Evolutionary conservation across 441 rosid species (phyloP), one percentile per base, ranked within the genome.

Genomic region (Lagerstroemia fauriei): DNA sequence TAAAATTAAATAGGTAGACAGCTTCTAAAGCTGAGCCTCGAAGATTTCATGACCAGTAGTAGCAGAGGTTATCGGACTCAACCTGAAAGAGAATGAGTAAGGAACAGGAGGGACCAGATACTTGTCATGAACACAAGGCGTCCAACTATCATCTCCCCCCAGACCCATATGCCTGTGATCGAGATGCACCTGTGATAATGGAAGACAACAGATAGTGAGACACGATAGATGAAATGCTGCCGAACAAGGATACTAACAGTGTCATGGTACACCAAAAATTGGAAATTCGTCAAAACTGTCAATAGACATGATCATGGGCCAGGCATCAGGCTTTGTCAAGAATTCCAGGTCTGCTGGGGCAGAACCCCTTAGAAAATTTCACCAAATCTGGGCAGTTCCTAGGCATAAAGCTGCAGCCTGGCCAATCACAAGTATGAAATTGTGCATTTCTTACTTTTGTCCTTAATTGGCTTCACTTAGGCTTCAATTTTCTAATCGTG

Each of bases 91-190:
- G 59, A 53, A 53, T 53, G 97, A 91, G 85, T 92, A 92, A n/a
- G 94, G 91, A 78, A 87, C 88, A 0, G 98, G 90, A 44, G 97
- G 93, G 88, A 96, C 83, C 84, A 95, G 88, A 86, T 91, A 92
- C 79, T 95, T 90, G 29, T 93, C 91, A 12, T 96, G 97, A 78
- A 92, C 93, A 77, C 91, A 83, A 0, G 97, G 98, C 1, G 94
- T 86, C 99, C 99, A 96, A 86, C 99, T 96, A 90, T 94, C 99
- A 53, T 96, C 99, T 83, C 99, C 98, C 8, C 92, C 59, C 24
- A 95, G 16, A 3, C 99, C 99, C 98, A 95, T 96, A 87, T 96
- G 99, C 87, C 91, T 94, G 88, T 96, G 98, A 89, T 95, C 99
- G 41, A 96, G 95, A 88, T 96, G 99, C 77, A 96, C 99, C 99